Evolutionary conservation across 257 asterid species (phyloP).

Genomic region (Lycium barbarum): DNA sequence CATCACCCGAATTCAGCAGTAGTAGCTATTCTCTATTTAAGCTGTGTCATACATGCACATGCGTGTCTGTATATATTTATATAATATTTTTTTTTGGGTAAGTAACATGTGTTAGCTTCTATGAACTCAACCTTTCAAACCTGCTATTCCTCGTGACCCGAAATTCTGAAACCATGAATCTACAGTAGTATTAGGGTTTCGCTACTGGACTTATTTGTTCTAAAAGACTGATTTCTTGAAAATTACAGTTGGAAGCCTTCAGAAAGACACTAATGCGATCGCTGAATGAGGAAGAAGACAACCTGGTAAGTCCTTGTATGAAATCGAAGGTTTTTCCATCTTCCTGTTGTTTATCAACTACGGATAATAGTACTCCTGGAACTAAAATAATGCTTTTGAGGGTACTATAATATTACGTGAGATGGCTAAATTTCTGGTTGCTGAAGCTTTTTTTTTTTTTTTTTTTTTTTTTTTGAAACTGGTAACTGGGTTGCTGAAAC

Average conservation of each 20-base stretch:
- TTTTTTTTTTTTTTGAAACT: no score
- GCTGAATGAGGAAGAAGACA: constrained; percentile 83
- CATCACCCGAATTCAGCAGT: neutral
- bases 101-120: neutral
- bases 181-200: neutral
- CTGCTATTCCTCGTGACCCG: neutral
- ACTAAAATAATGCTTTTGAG: no score
- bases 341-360: neutral
- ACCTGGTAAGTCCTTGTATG: constrained; percentile 56
- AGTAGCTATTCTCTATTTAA: constrained; percentile 12
- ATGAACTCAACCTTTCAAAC: neutral
- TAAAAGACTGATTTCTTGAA: constrained; percentile 34
- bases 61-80: neutral
- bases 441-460: neutral
- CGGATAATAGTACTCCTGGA: neutral
- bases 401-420: no score
- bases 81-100: neutral
- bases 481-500: neutral
- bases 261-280: constrained; percentile 90
- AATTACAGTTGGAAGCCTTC: constrained; percentile 79
- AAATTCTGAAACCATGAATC: neutral
- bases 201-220: constrained; percentile 23
- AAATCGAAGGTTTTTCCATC: neutral
- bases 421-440: neutral
- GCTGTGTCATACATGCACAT: neutral